Evolutionary conservation across 139 green algal genomes (phyloP), one percentile per base, ranked within the genome.

Genomic region (Pleodorina starrii): DNA sequence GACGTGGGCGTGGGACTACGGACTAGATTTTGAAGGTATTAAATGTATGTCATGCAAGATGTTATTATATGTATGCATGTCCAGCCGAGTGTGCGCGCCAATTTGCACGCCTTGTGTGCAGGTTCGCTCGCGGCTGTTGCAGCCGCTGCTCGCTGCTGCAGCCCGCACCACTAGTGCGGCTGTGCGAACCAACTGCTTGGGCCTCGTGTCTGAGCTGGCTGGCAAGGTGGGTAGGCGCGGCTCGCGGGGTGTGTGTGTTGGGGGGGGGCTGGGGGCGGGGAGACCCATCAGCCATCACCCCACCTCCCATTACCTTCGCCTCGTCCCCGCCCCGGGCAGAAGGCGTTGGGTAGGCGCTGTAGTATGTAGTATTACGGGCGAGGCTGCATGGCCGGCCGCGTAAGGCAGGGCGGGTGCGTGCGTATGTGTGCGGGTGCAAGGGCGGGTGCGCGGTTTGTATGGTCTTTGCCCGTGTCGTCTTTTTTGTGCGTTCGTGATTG

Each of bases 161-260:
- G 46, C 44, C 16, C 84, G 84, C 69, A 97, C 95, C 48, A 95
- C 94, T 14, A 89, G 84, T 32, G 94, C 96, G 9, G 92, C 86
- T 11, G 95, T 98, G 77, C 91, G 96, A 2, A 90, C 92, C 5
- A 84, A 88, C 48, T 93, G 94, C 14, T 86, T 98, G 38, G 66
- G 78, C 0, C 80, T 89, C 32, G 88, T 97, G 88, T 91, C 86
- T 27, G 42, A 84, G 9, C 12, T 96, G 29, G 88, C 91, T 36
- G 60, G n/a, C 38, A n/a, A 46, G 76, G 76, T 69, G 46, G 36
- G 38, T 51, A 25, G 69, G 36, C 36, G 38, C 17, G 1, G 11
- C 12, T 50, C 4, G 36, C 14, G 4, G 16, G 36, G 14, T 50
- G 69, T 16, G 36, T 14, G 36, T 50, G 69, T n/a, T n/a, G n/a